These are phyloP conservation scores for Phytophthora agathidicida DNA, from an alignment of 352 stramenopile genomes.

Conservation along the genomic window DNA sequence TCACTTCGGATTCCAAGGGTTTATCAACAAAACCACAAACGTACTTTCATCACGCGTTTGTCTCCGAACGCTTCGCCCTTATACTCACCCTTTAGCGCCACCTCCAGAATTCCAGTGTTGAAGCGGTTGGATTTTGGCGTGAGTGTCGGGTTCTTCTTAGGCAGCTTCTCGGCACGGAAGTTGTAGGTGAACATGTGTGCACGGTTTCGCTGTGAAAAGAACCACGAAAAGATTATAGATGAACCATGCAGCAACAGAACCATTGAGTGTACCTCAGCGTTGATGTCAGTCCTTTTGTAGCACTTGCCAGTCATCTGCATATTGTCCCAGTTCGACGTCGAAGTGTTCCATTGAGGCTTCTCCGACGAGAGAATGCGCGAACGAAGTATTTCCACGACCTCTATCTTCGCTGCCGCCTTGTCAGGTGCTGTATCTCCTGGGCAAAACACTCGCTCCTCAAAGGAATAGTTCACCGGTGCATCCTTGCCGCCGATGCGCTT, in stretches of 20 bases:
- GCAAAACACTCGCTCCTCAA: conserved; percentile 78
- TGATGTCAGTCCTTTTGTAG: conserved; percentile 79
- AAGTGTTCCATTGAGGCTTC: conserved; percentile 62
- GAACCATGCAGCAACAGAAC: background rate
- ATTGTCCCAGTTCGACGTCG: conserved; percentile 76
- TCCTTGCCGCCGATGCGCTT: conserved; percentile 71
- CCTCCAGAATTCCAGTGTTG: conserved; percentile 79
- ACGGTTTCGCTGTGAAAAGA: conserved; percentile 75
- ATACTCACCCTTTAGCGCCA: conserved; percentile 68
- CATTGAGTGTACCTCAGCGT: conserved; percentile 58
- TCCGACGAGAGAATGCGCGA: conserved; percentile 67
- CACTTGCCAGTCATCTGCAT: conserved; percentile 77
- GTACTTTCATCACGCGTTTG: conserved; percentile 67
- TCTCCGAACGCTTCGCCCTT: conserved; percentile 71
- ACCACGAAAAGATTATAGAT: background rate
- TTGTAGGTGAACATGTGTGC: conserved; percentile 88
- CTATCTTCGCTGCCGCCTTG: conserved; percentile 66
- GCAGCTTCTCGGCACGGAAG: conserved; percentile 83
- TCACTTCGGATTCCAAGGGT: too few relatives aligned
- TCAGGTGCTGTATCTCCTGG: conserved; percentile 56
- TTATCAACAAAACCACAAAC: conserved; percentile 1
- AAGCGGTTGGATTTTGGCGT: conserved; percentile 81
- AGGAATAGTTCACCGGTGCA: conserved; percentile 71
- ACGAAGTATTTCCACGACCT: conserved; percentile 63
- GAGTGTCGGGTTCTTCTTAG: conserved; percentile 75